phyloP scores from a whole-genome alignment of 257 asterid species.

The Penstemon davidsonii region DNA sequence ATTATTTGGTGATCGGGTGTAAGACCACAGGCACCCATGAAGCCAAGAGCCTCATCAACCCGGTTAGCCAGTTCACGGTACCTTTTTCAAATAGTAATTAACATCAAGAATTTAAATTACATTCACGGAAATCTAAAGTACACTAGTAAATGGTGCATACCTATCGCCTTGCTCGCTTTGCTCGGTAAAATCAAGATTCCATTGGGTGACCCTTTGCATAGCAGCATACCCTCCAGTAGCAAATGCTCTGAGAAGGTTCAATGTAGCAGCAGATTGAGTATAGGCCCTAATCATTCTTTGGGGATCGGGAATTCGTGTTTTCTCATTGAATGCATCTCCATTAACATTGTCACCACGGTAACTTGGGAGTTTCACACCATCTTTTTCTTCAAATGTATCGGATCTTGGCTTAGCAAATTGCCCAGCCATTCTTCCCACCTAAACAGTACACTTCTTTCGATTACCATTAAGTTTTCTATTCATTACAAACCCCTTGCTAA shows the following conservation, averaged over 20 bases:
- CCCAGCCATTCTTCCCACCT: conserved; percentile 79
- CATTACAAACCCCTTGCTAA: neutral
- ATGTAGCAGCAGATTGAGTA: conserved; percentile 60
- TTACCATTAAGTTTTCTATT: neutral
- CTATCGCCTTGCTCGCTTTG: conserved; percentile 70
- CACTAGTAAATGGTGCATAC: conserved; percentile 27
- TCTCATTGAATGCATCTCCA: conserved; percentile 60
- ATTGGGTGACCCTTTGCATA: conserved; percentile 62
- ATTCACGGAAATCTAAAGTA: neutral
- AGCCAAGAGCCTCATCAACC: conserved; percentile 69
- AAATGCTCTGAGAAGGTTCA: conserved; percentile 67
- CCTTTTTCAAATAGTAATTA: conserved; percentile 29
- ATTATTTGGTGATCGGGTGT: conserved; percentile 55
- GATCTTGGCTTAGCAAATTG: conserved; percentile 78
- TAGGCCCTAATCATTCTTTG: conserved; percentile 62
- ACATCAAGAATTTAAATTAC: neutral
- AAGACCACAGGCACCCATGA: conserved; percentile 67
- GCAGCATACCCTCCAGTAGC: conserved; percentile 78
- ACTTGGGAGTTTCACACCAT: conserved; percentile 66
- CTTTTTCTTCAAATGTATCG: conserved; percentile 55
- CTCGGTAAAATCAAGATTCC: conserved; percentile 71
- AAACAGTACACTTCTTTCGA: neutral
- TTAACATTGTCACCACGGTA: conserved; percentile 68
- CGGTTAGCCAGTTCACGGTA: conserved; percentile 65
- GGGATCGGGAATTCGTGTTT: conserved; percentile 62